Evolutionary conservation across 768 basidiomycete species (phyloP).

Genomic region (Hygrophorus pudorinus): DNA sequence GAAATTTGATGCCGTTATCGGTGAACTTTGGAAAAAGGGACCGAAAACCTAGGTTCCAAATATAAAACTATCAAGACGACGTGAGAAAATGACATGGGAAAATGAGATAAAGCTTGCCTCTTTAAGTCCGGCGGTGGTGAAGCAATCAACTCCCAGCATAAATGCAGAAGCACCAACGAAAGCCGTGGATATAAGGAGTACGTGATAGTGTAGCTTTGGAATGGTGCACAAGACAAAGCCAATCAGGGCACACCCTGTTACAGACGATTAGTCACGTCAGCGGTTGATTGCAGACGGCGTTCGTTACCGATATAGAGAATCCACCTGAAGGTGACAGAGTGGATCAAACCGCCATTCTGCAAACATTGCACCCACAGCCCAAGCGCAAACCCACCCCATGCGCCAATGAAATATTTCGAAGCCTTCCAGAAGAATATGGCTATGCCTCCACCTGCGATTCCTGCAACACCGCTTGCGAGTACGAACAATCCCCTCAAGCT

Average conservation of each 20-base stretch:
- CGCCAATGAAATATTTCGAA: conserved; percentile 74
- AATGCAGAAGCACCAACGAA: conserved; percentile 86
- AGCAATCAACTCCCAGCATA: conserved; percentile 91
- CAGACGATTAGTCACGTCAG: conserved; percentile 12
- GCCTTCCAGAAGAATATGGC: conserved; percentile 92
- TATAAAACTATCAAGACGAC: conserved; percentile 61
- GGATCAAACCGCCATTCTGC: conserved; percentile 72
- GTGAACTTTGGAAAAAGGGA: conserved; percentile 71
- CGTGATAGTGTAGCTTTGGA: conserved; percentile 78
- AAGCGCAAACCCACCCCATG: conserved; percentile 81
- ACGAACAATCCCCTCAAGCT: conserved; percentile 87
- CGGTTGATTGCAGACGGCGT: conserved; percentile 6
- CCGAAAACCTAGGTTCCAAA: conserved; percentile 89
- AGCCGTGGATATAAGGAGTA: conserved; percentile 79
- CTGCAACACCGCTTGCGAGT: conserved; percentile 69
- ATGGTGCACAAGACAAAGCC: conserved; percentile 81
- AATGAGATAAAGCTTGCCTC: conserved; percentile 44
- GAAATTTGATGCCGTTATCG: conserved; percentile 59
- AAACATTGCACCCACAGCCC: conserved; percentile 86
- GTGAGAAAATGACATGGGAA: conserved; percentile 5
- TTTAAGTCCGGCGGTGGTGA: conserved; percentile 83
- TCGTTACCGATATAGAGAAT: conserved; percentile 74
- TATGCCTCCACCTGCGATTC: conserved; percentile 73
- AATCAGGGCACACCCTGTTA: conserved; percentile 55
- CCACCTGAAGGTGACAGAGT: conserved; percentile 73